Evolutionary conservation across 495 filamentous ascomycete species (phyloP), one percentile per base, ranked within the genome.

Genomic region (Clavariopsis aquatica): DNA sequence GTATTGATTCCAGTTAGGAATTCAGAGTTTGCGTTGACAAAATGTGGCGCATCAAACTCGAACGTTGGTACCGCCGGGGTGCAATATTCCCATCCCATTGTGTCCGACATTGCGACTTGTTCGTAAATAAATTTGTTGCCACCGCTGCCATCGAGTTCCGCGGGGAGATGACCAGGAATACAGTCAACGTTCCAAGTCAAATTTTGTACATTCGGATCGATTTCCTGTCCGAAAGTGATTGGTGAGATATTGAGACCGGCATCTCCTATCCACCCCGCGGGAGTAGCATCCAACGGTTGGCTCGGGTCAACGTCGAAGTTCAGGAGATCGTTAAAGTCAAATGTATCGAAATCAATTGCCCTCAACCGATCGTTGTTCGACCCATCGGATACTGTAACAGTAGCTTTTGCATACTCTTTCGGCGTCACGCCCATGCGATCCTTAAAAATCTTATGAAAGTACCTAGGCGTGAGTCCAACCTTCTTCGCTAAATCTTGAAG

Each of bases 401-500:
- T 20, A 2, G 31, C n/a, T 19, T 64, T 64, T 22, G 55, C 60
- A 66, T 85, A 87, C 62, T 82, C 78, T 31, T 84, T 84, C n/a
- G 84, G 82, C 64, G 85, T 87, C 22, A 85, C 73, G 59, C 86
- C 83, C 69, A 79, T 82, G 1, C 77, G 77, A 57, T 84, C 80
- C 73, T 83, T 87, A 62, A 86, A 85, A 36, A 87, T 73, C 29
- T 87, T 83, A 68, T 83, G 84, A 65, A 88, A 85, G 72, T 88
- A 82, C 69, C 85, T 81, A 49, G 84, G 76, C 19, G 83, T 86
- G 60, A 87, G 69, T 2, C 79, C 78, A 19, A 81, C 85, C 61
- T 75, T 77, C 54, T 72, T 75, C 19, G 86, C 85, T 57, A 88
- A 71, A 24, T 80, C 76, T 23, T 77, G 74, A 29, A 84, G 71